A percentile compares a stretch with the other conserved stretches of the same genome.
Conservation (phyloP, 176 grass and related monocot genomes). For the Zoysia pacifica region DNA sequence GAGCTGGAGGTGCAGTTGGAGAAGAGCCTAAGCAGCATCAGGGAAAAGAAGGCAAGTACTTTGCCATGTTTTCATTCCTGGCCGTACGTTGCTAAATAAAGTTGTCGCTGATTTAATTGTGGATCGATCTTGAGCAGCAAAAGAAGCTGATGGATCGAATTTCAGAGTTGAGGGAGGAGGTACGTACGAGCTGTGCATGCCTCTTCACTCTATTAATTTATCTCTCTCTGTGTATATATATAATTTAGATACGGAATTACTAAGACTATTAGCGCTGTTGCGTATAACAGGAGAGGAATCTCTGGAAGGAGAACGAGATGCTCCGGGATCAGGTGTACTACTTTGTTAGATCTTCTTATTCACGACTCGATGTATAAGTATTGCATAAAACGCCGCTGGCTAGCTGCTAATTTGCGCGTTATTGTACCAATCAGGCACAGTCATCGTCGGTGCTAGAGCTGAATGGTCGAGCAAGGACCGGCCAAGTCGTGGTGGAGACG, state of each 20-base stretch:
- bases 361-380: no score
- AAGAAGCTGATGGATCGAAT: slow-evolving; percentile 62
- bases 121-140: slow-evolving; percentile 45
- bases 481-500: slow-evolving; percentile 57
- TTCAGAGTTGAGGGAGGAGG: slow-evolving; percentile 65
- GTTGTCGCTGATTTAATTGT: background rate
- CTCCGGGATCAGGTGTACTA: slow-evolving; percentile 55
- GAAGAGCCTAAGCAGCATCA: slow-evolving; percentile 61
- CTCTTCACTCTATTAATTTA: background rate
- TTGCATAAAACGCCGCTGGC: no score
- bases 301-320: slow-evolving; percentile 57
- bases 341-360: no score
- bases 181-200: slow-evolving; percentile 20
- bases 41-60: slow-evolving; percentile 62
- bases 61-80: background rate
- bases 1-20: slow-evolving; percentile 66
- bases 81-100: no score
- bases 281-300: slow-evolving; percentile 53
- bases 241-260: background rate
- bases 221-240: no score
- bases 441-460: slow-evolving; percentile 40
- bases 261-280: background rate
- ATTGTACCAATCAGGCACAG: slow-evolving; percentile 2
- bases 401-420: no score
- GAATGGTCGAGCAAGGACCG: background rate